Conservation (phyloP, 352 stramenopile species). For the Globisporangium cystogenes region DNA sequence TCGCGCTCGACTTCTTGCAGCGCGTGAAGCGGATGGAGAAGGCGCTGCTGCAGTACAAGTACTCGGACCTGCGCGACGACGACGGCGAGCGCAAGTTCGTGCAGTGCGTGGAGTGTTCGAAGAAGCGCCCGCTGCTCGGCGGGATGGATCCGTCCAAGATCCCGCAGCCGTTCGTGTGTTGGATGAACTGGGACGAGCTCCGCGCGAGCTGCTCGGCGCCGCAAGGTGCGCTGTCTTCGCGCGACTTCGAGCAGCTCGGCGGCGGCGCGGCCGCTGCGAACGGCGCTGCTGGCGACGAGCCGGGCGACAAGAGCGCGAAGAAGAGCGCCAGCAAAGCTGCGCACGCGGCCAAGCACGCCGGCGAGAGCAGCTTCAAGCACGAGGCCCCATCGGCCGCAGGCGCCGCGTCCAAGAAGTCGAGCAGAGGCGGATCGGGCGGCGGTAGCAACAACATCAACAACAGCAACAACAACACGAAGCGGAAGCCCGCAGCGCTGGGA, state of each 20-base stretch:
- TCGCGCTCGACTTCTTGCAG: slow-evolving; percentile 56
- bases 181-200: slow-evolving; percentile 84
- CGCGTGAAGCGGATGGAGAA: slow-evolving; percentile 79
- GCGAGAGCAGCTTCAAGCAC: slow-evolving; percentile 5
- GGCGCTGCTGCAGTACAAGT: slow-evolving; percentile 55
- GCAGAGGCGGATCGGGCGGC: slow-evolving; percentile 8
- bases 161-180: slow-evolving; percentile 73
- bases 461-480: slow-evolving; percentile 10
- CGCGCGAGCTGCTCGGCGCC: slow-evolving; percentile 74
- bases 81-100: slow-evolving; percentile 63
- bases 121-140: slow-evolving; percentile 61
- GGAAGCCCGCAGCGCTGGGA: slow-evolving; percentile 9
- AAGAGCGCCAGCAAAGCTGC: slow-evolving; percentile 9
- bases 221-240: slow-evolving; percentile 27
- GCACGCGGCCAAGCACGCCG: not conserved
- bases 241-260: slow-evolving; percentile 10
- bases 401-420: slow-evolving; percentile 7
- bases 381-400: not conserved
- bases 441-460: slow-evolving; percentile 12
- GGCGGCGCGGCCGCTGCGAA: not conserved
- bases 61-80: slow-evolving; percentile 52
- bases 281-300: slow-evolving; percentile 2
- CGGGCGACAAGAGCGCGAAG: slow-evolving; percentile 8
- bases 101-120: slow-evolving; percentile 66
- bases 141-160: slow-evolving; percentile 71